Conservation (phyloP, 2,329 filamentous ascomycete species). For the Colletotrichum caudatum region DNA sequence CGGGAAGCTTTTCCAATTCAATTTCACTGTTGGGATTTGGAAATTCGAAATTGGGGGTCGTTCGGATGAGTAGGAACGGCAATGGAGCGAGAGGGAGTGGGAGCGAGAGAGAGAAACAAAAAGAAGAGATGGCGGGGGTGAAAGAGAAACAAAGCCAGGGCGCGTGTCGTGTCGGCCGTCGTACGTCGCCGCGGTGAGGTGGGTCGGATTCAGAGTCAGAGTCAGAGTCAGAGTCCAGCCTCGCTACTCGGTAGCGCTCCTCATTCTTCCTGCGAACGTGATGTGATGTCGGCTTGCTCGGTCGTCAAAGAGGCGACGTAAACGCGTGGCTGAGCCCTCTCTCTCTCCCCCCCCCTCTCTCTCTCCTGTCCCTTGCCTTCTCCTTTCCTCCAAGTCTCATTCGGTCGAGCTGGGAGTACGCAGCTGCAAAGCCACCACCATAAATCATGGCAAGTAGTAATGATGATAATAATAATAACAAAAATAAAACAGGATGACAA, state of each 20-base stretch:
- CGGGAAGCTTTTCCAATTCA: slow-evolving; percentile 12
- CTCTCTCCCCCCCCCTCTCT: background rate
- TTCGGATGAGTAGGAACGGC: slow-evolving; percentile 9
- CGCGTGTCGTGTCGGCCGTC: background rate
- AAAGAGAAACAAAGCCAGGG: slow-evolving; percentile 13
- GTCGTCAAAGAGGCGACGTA: slow-evolving; percentile 21
- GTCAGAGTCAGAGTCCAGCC: background rate
- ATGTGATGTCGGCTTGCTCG: background rate
- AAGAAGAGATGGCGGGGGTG: background rate
- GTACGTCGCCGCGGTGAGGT: background rate
- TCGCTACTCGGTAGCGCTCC: background rate
- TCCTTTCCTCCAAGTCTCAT: slow-evolving; percentile 33
- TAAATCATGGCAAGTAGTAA: too few species aligned
- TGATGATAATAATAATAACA: background rate
- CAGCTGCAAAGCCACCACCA: background rate
- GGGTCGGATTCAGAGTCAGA: background rate
- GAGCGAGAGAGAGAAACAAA: background rate
- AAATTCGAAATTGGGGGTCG: slow-evolving; percentile 9
- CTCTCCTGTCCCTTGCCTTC: background rate
- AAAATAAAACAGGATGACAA: background rate
- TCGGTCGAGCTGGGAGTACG: slow-evolving; percentile 19
- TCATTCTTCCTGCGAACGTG: background rate
- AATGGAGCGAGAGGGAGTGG: background rate
- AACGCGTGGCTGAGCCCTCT: slow-evolving; percentile 35
- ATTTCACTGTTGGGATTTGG: background rate